Evolutionary conservation across 306 rosid genomes (phyloP).

Genomic region (Potentilla sterilis): DNA sequence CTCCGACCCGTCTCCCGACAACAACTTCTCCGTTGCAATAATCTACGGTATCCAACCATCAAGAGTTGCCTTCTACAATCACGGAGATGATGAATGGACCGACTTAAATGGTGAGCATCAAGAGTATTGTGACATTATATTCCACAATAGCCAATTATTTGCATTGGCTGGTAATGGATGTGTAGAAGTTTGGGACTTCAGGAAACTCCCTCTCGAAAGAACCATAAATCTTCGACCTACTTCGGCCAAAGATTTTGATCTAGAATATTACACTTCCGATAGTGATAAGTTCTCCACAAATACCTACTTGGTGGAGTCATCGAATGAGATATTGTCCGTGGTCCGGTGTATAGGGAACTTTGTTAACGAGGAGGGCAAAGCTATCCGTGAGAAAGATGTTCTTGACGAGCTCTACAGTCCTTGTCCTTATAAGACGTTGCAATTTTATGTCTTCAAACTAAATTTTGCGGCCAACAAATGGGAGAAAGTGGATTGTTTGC

Average conservation of each 20-base stretch:
- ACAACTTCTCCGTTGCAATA: not conserved
- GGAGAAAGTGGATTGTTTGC: conserved; percentile 14
- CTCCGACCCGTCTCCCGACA: not conserved
- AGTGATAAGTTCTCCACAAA: not conserved
- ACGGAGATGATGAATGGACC: not conserved
- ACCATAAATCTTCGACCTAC: not conserved
- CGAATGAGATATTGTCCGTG: not conserved
- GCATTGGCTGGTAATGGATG: not conserved
- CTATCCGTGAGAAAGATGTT: not conserved
- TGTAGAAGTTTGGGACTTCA: conserved; percentile 2
- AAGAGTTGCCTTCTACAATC: not conserved
- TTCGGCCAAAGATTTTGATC: not conserved
- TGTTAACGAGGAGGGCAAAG: not conserved
- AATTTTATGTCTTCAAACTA: conserved; percentile 5
- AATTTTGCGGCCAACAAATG: not conserved
- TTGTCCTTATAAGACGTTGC: not conserved
- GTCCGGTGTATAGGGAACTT: not conserved
- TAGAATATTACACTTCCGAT: not conserved
- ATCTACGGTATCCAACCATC: not conserved
- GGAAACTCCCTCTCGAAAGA: not conserved
- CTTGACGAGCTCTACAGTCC: no score
- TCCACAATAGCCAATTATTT: not conserved
- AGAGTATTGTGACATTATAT: not conserved
- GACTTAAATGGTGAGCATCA: not conserved
- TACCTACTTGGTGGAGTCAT: conserved; percentile 7